These are phyloP conservation scores for Geotrichum bryndzae DNA, from an alignment of 1,139 yeast species.

Conservation along the genomic window DNA sequence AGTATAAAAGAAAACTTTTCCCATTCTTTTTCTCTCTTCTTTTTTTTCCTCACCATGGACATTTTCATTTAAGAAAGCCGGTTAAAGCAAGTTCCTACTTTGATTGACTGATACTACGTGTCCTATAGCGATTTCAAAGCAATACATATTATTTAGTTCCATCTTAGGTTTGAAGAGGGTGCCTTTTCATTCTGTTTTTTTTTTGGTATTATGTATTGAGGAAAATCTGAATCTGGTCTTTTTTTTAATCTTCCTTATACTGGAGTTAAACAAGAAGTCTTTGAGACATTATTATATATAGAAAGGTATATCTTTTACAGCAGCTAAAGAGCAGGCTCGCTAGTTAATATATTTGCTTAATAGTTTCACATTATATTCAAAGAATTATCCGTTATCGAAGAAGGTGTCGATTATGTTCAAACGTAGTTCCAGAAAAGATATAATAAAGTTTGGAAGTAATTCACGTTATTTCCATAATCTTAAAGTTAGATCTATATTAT, in stretches of 20 bases:
- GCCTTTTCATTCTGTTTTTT: conserved; percentile 1
- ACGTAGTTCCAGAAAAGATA: too few relatives aligned
- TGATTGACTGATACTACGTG: conserved; percentile 17
- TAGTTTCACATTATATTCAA: neutral
- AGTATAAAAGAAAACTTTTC: neutral
- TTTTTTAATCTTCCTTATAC: conserved; percentile 1
- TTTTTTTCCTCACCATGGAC: conserved; percentile 9
- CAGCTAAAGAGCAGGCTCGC: neutral
- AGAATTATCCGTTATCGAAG: neutral
- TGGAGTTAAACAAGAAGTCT: conserved; percentile 18
- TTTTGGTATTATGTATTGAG: conserved; percentile 3
- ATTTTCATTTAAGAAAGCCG: conserved; percentile 10
- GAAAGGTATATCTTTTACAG: neutral
- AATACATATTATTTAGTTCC: conserved; percentile 18
- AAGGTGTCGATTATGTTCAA: too few relatives aligned
- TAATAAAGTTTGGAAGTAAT: too few relatives aligned
- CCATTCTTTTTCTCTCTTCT: neutral
- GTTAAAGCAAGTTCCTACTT: conserved; percentile 10
- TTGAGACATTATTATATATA: conserved; percentile 11
- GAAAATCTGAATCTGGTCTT: conserved; percentile 8
- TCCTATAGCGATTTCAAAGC: conserved; percentile 17
- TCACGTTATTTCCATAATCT: neutral
- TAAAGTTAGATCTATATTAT: neutral
- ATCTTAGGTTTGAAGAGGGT: conserved; percentile 1
- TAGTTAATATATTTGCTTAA: neutral